Evolutionary conservation across 345 rosid species (phyloP), one percentile per base, ranked within the genome.

Genomic region (Bruguiera sexangula): DNA sequence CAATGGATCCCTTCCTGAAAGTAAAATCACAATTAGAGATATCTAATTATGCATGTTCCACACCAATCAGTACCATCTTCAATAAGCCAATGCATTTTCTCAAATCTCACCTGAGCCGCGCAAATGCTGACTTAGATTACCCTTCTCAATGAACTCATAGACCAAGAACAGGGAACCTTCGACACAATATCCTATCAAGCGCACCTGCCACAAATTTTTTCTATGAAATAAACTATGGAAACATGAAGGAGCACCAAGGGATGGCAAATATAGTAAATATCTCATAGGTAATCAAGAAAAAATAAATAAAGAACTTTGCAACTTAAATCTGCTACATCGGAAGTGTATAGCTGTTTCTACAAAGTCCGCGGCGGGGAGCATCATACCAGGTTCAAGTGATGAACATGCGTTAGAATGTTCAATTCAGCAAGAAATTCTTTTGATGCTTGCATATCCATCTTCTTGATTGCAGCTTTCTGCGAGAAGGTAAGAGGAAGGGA

Each of bases 401-500:
- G 99, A 66, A 95, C 97, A 67, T 84, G 85, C 0, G 99, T 92
- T 69, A 92, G 73, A 77, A 95, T 98, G 78, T 90, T 90, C 69
- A 95, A 77, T 73, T 92, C 99, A 18, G 97, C 97, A 34, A 90
- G 87, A 80, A 92, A 95, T 81, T 95, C 96, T 80, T 81, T 88
- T 0, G 97, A 81, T 63, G 93, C 96, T 82, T 90, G 89, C 99
- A 92, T 90, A 66, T 95, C 93, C 99, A 95, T 95, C 84, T 90
- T 95, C 85, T 95, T 95, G 78, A 92, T 92, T 36, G 99, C 97
- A 76, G 96, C 96, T 92, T 83, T 90, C 99, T 94, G 84, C 78
- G 78, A 36, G 39, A 6, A 36, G 8, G 8, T 0, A 36, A 36
- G 39, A 6, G 39, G 39, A 36, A 36, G 39, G 39, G 39, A 36